Evolutionary conservation across 208 protist species (phyloP), one percentile per base, ranked within the genome.

Genomic region (Leishmania braziliensis): DNA sequence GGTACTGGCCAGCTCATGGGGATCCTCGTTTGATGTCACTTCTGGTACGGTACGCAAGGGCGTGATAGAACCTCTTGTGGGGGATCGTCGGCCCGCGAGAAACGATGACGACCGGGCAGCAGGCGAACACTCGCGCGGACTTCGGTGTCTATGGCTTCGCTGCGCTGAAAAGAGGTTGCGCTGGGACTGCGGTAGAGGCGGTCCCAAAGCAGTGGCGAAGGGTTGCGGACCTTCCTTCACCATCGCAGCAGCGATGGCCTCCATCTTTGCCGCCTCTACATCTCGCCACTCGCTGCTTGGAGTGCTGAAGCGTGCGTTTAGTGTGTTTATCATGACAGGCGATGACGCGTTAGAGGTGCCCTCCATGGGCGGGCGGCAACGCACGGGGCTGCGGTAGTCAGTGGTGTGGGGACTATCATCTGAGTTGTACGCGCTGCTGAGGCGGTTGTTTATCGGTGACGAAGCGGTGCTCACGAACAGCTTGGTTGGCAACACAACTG

Each of bases 331-430:
- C n/a, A 51, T n/a, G 20, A 77, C 33, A 2, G 69, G 76, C 16
- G 76, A 84, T 9, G 70, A 46, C 26, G 8, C 48, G 48, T 20
- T 36, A 26, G 76, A 65, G 2, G 70, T 74, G 81, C 79, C 60
- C 60, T 78, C 76, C 48, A 48, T 33, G 10, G 70, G 53, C 6
- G 77, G 72, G n/a, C 77, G 82, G 54, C 54, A 58, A 2, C 82
- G 82, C 77, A 75, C 82, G 9, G 82, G 77, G 36, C 82, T 85
- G 46, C 82, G 77, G 82, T 81, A 85, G 60, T 85, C 82, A 5
- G 76, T 82, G 26, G 82, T 62, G 18, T 72, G 77, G 12, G 77
- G 77, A n/a, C 82, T 82, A 20, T 51, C 77, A 12, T 85, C 77
- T 20, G 46, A 0, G 60, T 69, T 75, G n/a, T 36, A 51, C 68